phyloP scores from a whole-genome alignment of 176 grass and related monocot species.

The Eleusine indica region DNA sequence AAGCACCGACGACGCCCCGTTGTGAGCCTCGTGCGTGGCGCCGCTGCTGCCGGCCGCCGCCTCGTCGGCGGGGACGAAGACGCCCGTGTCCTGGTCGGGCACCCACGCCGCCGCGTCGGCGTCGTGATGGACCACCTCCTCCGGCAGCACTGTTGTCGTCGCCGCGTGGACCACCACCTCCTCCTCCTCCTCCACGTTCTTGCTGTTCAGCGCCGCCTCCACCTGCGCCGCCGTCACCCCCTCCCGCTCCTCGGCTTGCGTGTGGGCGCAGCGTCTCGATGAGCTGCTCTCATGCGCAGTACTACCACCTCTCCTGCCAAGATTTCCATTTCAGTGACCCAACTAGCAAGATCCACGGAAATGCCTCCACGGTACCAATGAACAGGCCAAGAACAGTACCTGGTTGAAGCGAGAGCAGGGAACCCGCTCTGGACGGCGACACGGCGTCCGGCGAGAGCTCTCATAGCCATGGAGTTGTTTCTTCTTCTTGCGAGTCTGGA shows the following conservation, averaged over 20 bases:
- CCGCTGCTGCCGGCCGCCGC: neutral
- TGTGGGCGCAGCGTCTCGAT: constrained; percentile 3
- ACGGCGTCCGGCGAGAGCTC: constrained; percentile 3
- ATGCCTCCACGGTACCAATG: no score
- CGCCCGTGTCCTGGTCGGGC: constrained; percentile 50
- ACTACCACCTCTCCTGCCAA: constrained; percentile 9
- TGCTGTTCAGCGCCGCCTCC: constrained; percentile 46
- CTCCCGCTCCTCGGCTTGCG: neutral
- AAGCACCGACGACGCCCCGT: constrained; percentile 50
- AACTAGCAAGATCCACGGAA: neutral
- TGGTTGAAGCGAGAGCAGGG: constrained; percentile 11
- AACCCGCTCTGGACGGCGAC: neutral
- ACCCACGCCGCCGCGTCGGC: constrained; percentile 40
- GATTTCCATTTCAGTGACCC: neutral
- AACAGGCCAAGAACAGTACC: constrained; percentile 2
- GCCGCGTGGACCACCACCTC: neutral
- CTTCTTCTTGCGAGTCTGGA: neutral
- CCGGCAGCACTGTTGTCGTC: neutral
- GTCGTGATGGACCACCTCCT: neutral
- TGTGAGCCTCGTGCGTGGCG: neutral
- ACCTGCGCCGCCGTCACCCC: constrained; percentile 24
- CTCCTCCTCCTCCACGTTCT: constrained; percentile 43
- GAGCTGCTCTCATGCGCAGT: neutral
- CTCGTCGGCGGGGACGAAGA: constrained; percentile 38
- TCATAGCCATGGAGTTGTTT: constrained; percentile 23